Base-by-base conservation (phyloP, 495 filamentous ascomycete species). In the Daldinia childiae region DNA sequence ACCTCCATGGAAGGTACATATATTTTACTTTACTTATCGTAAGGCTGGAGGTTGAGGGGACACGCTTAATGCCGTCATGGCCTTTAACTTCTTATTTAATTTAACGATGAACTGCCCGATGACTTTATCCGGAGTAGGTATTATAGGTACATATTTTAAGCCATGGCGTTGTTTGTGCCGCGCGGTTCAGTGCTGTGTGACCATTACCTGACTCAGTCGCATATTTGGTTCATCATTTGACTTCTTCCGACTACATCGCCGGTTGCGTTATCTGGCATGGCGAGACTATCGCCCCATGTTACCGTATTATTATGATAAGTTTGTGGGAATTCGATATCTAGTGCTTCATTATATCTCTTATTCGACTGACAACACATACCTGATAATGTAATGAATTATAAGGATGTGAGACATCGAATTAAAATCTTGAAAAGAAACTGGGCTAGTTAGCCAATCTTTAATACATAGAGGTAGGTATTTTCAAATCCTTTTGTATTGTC, bases 171-270 rank as follows among this genome's bases (percentile, higher is more conserved):
- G 39, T 67, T 24, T 24, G 17, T 30, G 19, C n/a, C n/a, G 30
- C 32, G 32, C 14, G 50, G 50, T 43, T 56, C 26, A 30, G 21
- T 12, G 15, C 26, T 9, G 59, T 62, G 30, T 32, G 30, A 39
- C 54, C 24, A 58, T 58, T 51, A 26, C 43, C 38, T 69, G 66
- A 69, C 66, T 63, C 59, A 58, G 43, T 57, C 59, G 59, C 62
- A 62, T 63, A 60, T 60, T 59, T 30, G 57, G 21, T 41, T 59
- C 34, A 56, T 32, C 17, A 51, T 62, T 62, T 48, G 58, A 62
- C 48, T 26, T 41, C 24, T 34, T 62, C 36, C 26, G 32, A 68
- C 48, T 50, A 39, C 39, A 58, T 45, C 29, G 39, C 30, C 50
- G 50, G 19, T 48, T 43, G 58, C 43, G 55, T 41, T 34, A 61